A percentile compares a stretch with the other conserved stretches of the same genome.
Evolutionary conservation across 441 rosid species (phyloP).

Genomic region (Flueggea neowawraea): DNA sequence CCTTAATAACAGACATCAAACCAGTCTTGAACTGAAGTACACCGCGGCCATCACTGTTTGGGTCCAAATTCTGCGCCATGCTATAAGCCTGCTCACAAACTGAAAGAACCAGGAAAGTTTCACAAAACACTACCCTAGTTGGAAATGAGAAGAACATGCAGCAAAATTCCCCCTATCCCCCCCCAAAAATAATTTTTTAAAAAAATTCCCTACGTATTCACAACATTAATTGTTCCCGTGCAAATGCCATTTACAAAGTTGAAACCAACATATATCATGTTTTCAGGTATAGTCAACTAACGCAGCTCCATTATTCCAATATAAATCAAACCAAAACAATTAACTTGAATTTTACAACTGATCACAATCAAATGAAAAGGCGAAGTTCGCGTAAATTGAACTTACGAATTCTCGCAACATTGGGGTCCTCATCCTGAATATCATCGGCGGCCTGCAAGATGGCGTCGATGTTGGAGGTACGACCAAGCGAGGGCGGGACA

Average conservation of each 20-base stretch:
- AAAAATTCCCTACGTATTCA: too few relatives aligned
- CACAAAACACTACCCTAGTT: neutral
- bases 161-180: neutral
- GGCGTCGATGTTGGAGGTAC: conserved; percentile 82
- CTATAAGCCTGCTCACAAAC: conserved; percentile 99
- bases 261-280: too few relatives aligned
- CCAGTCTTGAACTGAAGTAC: conserved; percentile 99
- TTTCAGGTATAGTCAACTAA: too few relatives aligned
- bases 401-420: conserved; percentile 84
- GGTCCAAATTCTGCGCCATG: conserved; percentile 96
- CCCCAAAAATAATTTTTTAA: too few relatives aligned
- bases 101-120: conserved; percentile 23
- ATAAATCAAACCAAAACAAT: too few relatives aligned
- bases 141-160: neutral
- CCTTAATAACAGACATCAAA: conserved; percentile 94
- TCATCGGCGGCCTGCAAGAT: conserved; percentile 96
- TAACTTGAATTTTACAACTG: too few relatives aligned
- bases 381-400: neutral
- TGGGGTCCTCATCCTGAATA: conserved; percentile 81
- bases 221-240: too few relatives aligned
- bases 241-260: too few relatives aligned
- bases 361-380: too few relatives aligned
- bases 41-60: conserved; percentile 95
- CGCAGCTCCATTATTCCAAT: too few relatives aligned
- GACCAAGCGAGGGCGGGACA: conserved; percentile 89